Evolutionary conservation across 176 grass and related monocot genomes (phyloP), one percentile per base, ranked within the genome.

Genomic region (Rhipidocladum racemiflorum): DNA sequence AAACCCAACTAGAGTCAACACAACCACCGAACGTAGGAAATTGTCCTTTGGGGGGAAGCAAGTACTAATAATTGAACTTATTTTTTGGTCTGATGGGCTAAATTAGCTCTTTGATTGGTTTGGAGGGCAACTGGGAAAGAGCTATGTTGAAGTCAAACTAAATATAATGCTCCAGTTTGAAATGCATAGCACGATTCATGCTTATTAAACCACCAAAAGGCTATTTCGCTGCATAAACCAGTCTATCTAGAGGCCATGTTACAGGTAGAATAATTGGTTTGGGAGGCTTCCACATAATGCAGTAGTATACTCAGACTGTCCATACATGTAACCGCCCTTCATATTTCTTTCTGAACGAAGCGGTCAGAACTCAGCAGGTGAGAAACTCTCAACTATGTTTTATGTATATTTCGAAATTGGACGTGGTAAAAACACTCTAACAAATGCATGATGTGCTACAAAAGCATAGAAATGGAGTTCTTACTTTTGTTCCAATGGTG

Each of bases 91-190:
- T 17, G 14, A 55, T 45, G 34, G 43, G 55, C 34, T 29, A 70
- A 56, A 63, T 34, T 85, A 89, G 53, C 71, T 70, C 62, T 81
- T 55, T 65, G 82, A 85, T 85, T 89, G 83, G 28, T 11, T 40
- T 2, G 5, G 20, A 67, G 49, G 62, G 4, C 77, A n/a, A n/a
- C 64, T 39, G 50, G 50, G 25, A 29, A 64, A 66, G 77, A 46
- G 85, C 48, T 81, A 63, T 61, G 36, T 24, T 46, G 43, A 35
- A 51, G 83, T 85, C 71, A 77, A 85, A 84, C 63, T 27, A 40
- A 81, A 59, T 57, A 85, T 57, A 77, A 82, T 71, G 55, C 16
- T 68, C 17, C 21, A 76, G 20, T 34, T 50, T 76, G 42, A 76
- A 77, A 71, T 61, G 6, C 44, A 50, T 64, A 16, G 1, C 77